phyloP scores from a whole-genome alignment of 140 eudicot species.

The Senecio squalidus region DNA sequence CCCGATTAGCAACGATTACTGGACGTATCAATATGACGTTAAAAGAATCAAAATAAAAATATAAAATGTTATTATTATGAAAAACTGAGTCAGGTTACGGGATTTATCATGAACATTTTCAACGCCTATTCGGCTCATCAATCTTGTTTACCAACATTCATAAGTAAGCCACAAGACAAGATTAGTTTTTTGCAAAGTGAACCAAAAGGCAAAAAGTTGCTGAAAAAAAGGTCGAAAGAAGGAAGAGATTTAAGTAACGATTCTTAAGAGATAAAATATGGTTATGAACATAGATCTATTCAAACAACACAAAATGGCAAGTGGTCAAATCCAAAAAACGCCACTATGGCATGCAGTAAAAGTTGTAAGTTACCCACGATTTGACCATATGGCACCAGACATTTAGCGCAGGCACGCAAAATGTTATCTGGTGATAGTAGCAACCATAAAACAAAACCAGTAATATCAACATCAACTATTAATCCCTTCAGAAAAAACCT shows the following conservation, averaged over 20 bases:
- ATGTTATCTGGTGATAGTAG: neutral
- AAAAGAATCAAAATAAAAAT: no score
- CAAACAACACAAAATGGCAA: neutral
- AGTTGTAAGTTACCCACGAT: neutral
- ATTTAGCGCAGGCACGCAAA: neutral
- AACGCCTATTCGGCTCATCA: no score
- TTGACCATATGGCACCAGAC: neutral
- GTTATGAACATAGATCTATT: neutral
- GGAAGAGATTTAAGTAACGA: no score
- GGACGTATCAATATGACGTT: no score
- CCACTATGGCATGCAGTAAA: slow-evolving; percentile 5
- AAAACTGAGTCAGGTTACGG: no score
- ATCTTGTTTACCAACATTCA: no score
- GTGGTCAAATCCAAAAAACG: neutral
- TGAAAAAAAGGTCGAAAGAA: neutral
- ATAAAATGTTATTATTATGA: no score
- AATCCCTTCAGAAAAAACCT: neutral
- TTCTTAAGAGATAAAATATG: neutral
- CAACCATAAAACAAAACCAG: neutral
- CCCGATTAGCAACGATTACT: no score
- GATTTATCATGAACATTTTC: no score
- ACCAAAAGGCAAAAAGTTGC: neutral
- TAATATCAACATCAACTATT: neutral
- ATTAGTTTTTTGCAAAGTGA: neutral
- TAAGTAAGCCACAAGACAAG: neutral